Conservation (phyloP, 2,329 filamentous ascomycete species). For the Fusarium torulosum region DNA sequence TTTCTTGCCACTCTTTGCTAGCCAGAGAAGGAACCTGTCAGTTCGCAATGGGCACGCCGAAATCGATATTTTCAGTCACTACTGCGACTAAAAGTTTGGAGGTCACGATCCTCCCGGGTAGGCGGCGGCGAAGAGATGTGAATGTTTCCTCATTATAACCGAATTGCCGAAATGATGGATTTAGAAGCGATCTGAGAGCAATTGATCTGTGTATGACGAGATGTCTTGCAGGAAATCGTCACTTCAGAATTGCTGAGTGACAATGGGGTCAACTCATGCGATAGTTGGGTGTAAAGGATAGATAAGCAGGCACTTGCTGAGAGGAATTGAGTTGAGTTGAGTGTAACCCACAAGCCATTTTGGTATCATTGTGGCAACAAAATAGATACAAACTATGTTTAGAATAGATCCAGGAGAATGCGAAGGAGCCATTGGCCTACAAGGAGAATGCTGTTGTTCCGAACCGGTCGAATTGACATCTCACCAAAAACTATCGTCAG, state of each 20-base stretch:
- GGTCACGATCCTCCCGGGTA: slow-evolving; percentile 23
- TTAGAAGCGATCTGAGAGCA: slow-evolving; percentile 9
- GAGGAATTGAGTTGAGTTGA: slow-evolving; percentile 35
- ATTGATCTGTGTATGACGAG: slow-evolving; percentile 23
- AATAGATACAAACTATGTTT: slow-evolving; percentile 22
- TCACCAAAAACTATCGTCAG: slow-evolving; percentile 44
- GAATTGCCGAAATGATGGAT: slow-evolving; percentile 14
- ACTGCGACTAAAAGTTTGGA: slow-evolving; percentile 4
- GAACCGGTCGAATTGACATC: slow-evolving; percentile 40
- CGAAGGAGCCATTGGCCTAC: slow-evolving; percentile 15
- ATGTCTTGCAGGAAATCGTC: slow-evolving; percentile 10
- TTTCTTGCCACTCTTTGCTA: slow-evolving; percentile 16
- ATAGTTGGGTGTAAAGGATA: slow-evolving; percentile 11
- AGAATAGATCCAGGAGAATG: slow-evolving; percentile 22
- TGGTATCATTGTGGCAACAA: slow-evolving; percentile 39
- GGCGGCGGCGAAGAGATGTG: not conserved
- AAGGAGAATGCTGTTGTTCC: slow-evolving; percentile 37
- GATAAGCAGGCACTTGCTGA: slow-evolving; percentile 31
- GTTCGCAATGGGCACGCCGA: slow-evolving; percentile 18
- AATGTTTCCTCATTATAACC: not conserved
- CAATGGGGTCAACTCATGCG: slow-evolving; percentile 23
- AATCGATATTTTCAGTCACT: slow-evolving; percentile 17
- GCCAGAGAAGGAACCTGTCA: slow-evolving; percentile 2
- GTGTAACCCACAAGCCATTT: slow-evolving; percentile 33
- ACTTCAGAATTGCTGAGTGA: slow-evolving; percentile 24